Percentiles rank a stretch among this genome's conserved stretches.
Conservation (phyloP, 1,284 basidiomycete species). For the Leccinum insolens region DNA sequence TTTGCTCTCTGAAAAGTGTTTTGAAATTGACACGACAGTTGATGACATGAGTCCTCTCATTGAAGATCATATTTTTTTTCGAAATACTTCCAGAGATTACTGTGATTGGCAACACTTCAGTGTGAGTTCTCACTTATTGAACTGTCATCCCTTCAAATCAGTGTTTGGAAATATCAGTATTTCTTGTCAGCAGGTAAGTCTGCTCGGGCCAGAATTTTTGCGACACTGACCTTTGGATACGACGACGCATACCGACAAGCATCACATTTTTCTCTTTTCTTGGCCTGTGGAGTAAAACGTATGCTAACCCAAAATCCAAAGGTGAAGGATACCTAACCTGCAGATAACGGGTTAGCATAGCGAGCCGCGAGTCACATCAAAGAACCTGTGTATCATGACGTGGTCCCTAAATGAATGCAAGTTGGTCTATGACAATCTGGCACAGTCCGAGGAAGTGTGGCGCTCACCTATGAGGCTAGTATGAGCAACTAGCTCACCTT, state of each 20-base stretch:
- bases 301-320: not conserved
- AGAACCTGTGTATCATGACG: not conserved
- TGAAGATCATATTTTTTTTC: no score
- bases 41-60: not conserved
- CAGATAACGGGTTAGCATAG: not conserved
- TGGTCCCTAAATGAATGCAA: not conserved
- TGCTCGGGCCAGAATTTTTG: not conserved
- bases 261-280: not conserved
- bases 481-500: not conserved
- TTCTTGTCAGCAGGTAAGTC: not conserved
- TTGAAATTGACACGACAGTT: not conserved
- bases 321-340: not conserved
- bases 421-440: no score
- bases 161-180: not conserved
- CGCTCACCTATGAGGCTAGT: no score
- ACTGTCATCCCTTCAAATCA: no score
- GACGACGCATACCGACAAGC: not conserved
- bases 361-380: not conserved
- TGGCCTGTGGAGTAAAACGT: not conserved
- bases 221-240: not conserved
- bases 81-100: no score
- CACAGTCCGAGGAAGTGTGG: not conserved
- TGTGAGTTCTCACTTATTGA: no score
- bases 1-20: not conserved
- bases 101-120: no score